A percentile compares a stretch with the other conserved stretches of the same genome.
phyloP scores from a whole-genome alignment of 2,329 filamentous ascomycete genomes.

The Aspergillus sp. region DNA sequence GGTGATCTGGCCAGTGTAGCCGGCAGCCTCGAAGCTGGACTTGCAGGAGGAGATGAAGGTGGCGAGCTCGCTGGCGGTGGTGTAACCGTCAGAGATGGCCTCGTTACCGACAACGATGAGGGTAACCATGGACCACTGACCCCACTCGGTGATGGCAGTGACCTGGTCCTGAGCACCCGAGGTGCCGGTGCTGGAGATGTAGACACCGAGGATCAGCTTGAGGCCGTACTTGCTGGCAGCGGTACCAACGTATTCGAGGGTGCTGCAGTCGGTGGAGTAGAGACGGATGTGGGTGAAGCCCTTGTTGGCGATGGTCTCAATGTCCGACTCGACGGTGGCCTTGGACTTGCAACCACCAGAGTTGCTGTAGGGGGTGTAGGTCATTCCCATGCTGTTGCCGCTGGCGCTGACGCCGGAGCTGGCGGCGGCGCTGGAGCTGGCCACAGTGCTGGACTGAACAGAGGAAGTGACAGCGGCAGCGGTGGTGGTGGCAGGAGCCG shows the following conservation, averaged over 20 bases:
- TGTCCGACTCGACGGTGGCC: constrained; percentile 60
- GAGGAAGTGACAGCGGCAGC: constrained; percentile 23
- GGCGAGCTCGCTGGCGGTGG: constrained; percentile 65
- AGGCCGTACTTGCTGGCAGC: constrained; percentile 68
- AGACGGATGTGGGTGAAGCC: constrained; percentile 75
- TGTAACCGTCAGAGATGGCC: constrained; percentile 75
- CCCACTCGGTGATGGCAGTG: constrained; percentile 69
- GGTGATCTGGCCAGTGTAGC: constrained; percentile 75
- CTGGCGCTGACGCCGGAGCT: constrained; percentile 34
- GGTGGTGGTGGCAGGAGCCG: constrained; percentile 25
- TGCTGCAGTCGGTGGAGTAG: constrained; percentile 90
- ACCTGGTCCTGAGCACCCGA: constrained; percentile 73
- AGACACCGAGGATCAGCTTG: constrained; percentile 84
- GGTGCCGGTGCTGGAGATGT: constrained; percentile 67
- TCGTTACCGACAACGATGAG: constrained; percentile 91
- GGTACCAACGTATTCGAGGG: constrained; percentile 71
- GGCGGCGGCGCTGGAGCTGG: constrained; percentile 24
- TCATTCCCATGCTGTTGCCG: constrained; percentile 67
- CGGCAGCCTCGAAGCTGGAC: constrained; percentile 60
- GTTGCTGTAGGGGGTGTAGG: constrained; percentile 74
- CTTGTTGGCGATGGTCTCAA: constrained; percentile 62
- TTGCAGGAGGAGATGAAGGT: constrained; percentile 70
- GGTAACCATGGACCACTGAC: constrained; percentile 72
- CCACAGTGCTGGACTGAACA: constrained; percentile 12
- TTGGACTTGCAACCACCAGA: constrained; percentile 64